Percentiles rank a stretch among this genome's conserved stretches.
These are phyloP conservation scores for Amaranthus hypochondriacus DNA, from an alignment of 148 eudicot species.

Conservation along the genomic window DNA sequence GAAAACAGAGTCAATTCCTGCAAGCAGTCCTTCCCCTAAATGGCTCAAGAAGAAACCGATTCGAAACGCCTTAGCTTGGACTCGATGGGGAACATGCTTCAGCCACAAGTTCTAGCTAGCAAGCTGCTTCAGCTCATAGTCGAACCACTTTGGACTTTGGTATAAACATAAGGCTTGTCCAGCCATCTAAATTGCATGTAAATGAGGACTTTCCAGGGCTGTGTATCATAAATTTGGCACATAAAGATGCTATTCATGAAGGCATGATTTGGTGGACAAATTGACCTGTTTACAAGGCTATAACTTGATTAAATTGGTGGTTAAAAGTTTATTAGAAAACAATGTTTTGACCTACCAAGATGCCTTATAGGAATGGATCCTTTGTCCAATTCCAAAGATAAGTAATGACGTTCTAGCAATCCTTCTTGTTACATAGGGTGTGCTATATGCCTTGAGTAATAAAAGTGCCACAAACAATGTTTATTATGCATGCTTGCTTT, in stretches of 20 bases:
- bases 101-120: conserved; percentile 20
- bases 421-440: not conserved
- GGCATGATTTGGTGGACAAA: not conserved
- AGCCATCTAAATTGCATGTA: conserved; percentile 1
- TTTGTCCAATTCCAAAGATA: not conserved
- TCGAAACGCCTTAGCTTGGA: conserved; percentile 31
- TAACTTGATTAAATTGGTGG: not conserved
- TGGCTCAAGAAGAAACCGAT: conserved; percentile 22
- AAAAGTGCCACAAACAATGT: conserved; percentile 6
- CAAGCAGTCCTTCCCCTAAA: conserved; percentile 11
- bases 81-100: conserved; percentile 29
- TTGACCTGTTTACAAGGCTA: not conserved
- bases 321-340: not conserved
- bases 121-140: conserved; percentile 5
- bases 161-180: conserved; percentile 11
- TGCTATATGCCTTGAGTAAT: not conserved
- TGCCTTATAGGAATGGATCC: not conserved
- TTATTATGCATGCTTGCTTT: not conserved
- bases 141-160: not conserved
- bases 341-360: not conserved
- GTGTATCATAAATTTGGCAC: conserved; percentile 20
- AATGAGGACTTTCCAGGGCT: not conserved
- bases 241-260: not conserved
- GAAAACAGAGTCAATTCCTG: conserved; percentile 21
- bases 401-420: not conserved